Base-by-base conservation (phyloP, 257 asterid species). In the Solanum chmielewskii region DNA sequence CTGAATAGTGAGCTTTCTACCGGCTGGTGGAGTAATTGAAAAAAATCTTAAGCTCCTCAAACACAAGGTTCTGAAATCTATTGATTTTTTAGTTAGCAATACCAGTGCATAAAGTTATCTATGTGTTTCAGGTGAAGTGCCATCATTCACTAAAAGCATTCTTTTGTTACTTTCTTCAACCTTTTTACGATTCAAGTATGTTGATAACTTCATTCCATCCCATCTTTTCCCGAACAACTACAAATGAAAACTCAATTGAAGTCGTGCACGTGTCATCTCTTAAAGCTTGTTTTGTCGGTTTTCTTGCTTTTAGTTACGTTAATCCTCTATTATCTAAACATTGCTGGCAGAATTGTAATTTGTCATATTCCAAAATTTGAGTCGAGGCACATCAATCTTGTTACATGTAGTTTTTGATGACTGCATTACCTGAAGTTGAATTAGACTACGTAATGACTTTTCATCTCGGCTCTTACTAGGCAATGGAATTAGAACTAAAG, bases 401-500 rank as follows among this genome's bases (percentile, higher is more conserved):
- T 15, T 15, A 5, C 23, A 29, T 29, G 29, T 16, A 80, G 29
- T 49, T 47, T 39, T 27, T 29, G 29, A 47, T 80, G 27, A 45
- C 4, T 16, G 16, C 68, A 49, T 18, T 6, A 49, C 11, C 29
- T 29, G 3, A 9, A 80, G 10, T 5, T 20, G 60, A 83, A 21
- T 42, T 64, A 35, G 75, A 9, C 83, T 64, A 33, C n/a, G 7
- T 87, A 86, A 75, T 81, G n/a, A 47, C 66, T 84, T 52, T 83
- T 87, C 44, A 83, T 77, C 83, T 31, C 35, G 33, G 20, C 25
- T 39, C 60, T 78, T 74, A 47, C 69, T 86, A 95, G 98, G 84
- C 91, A 7, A 95, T 95, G 98, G 97, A 94, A 83, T 3, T 90
- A 11, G 98, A 95, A 78, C 90, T 95, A 91, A 93, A 93, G 95